A percentile compares a stretch with the other conserved stretches of the same genome.
Evolutionary conservation across 2,329 filamentous ascomycete species (phyloP).

Genomic region (Gaeumannomyces sp.): DNA sequence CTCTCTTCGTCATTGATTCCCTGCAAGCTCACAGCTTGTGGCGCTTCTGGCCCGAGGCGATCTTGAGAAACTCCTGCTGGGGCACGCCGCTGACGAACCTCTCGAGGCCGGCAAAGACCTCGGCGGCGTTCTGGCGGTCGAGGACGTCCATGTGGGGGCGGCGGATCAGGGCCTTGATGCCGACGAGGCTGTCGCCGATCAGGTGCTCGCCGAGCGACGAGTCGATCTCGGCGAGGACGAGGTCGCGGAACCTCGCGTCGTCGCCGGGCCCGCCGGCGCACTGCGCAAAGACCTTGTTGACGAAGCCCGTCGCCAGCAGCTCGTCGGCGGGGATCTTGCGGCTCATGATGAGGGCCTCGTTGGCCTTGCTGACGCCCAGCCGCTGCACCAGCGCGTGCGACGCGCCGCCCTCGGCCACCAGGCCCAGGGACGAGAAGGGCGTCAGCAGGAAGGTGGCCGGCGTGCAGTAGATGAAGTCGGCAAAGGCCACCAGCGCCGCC

Average conservation of each 20-base stretch:
- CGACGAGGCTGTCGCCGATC: slow-evolving; percentile 68
- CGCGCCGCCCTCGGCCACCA: slow-evolving; percentile 84
- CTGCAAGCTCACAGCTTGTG: slow-evolving; percentile 67
- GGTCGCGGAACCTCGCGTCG: slow-evolving; percentile 59
- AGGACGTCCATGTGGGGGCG: slow-evolving; percentile 58
- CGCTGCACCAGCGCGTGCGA: slow-evolving; percentile 72
- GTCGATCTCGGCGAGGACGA: slow-evolving; percentile 74
- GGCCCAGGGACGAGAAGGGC: slow-evolving; percentile 82
- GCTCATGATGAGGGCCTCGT: slow-evolving; percentile 90
- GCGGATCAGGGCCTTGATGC: slow-evolving; percentile 79
- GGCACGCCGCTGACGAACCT: slow-evolving; percentile 75
- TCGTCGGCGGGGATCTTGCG: slow-evolving; percentile 68
- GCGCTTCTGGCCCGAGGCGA: slow-evolving; percentile 83
- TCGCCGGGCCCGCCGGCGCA: slow-evolving; percentile 53
- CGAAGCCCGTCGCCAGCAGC: slow-evolving; percentile 70
- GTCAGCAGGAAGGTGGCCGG: slow-evolving; percentile 82
- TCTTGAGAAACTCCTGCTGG: slow-evolving; percentile 80
- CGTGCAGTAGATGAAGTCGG: slow-evolving; percentile 86
- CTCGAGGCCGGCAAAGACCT: slow-evolving; percentile 60
- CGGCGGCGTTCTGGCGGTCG: slow-evolving; percentile 14
- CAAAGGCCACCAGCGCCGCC: slow-evolving; percentile 74
- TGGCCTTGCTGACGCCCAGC: slow-evolving; percentile 74
- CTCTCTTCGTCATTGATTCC: too few species aligned
- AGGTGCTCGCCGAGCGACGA: slow-evolving; percentile 75
- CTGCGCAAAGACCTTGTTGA: slow-evolving; percentile 71